phyloP scores from a whole-genome alignment of 768 basidiomycete species.

The Suillus subaureus region DNA sequence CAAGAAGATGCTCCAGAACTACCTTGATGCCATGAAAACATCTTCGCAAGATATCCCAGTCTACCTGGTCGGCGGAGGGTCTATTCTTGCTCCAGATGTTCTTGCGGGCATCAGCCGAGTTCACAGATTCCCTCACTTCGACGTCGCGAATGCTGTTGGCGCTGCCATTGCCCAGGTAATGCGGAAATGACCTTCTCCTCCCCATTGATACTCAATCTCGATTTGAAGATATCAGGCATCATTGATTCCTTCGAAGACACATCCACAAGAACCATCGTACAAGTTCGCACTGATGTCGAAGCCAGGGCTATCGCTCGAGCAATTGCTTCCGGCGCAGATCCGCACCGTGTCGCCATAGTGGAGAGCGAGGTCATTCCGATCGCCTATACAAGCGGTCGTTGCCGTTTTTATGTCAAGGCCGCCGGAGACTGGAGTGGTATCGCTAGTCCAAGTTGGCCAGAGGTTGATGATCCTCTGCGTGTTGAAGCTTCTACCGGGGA shows the following conservation, averaged over 20 bases:
- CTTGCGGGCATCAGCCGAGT: constrained; percentile 56
- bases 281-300: constrained; percentile 37
- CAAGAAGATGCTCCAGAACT: constrained; percentile 45
- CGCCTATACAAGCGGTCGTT: constrained; percentile 35
- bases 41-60: constrained; percentile 56
- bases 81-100: constrained; percentile 54
- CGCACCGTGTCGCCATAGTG: constrained; percentile 47
- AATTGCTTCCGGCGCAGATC: constrained; percentile 47
- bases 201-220: not conserved
- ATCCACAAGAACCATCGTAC: constrained; percentile 33
- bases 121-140: constrained; percentile 50
- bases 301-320: constrained; percentile 45
- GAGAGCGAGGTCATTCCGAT: constrained; percentile 57
- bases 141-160: constrained; percentile 66
- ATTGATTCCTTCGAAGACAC: constrained; percentile 48
- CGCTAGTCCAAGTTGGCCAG: constrained; percentile 24
- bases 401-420: constrained; percentile 57
- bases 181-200: not conserved
- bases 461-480: constrained; percentile 13
- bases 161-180: constrained; percentile 46
- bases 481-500: constrained; percentile 12
- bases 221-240: constrained; percentile 42
- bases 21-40: constrained; percentile 68
- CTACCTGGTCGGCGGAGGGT: constrained; percentile 67
- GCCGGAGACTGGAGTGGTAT: constrained; percentile 51